Evolutionary conservation across 2,329 filamentous ascomycete genomes (phyloP).

Genomic region (Penicillium frequentans): DNA sequence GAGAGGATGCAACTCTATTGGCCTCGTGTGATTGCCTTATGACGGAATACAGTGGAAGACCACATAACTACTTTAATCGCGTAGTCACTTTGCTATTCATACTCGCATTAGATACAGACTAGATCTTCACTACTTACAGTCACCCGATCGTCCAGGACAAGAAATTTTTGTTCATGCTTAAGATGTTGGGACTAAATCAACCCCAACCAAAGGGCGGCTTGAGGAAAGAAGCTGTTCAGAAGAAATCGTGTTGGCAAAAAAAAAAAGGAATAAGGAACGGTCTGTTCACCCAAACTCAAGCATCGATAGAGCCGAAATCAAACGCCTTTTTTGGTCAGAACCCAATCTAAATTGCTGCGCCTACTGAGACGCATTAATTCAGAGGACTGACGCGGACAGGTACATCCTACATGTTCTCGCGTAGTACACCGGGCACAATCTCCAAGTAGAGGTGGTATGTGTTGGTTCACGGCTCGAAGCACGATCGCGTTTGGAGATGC

Average conservation of each 20-base stretch:
- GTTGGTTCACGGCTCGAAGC: neutral
- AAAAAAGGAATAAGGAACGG: constrained; percentile 14
- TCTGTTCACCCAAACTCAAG: constrained; percentile 13
- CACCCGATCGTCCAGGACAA: constrained; percentile 5
- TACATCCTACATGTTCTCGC: neutral
- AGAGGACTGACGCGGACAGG: neutral
- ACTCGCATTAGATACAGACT: constrained; percentile 31
- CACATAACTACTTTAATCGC: neutral
- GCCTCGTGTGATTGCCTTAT: too few relatives aligned
- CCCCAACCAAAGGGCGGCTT: neutral
- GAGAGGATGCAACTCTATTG: too few relatives aligned
- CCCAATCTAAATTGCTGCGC: neutral
- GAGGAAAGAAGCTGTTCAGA: constrained; percentile 8
- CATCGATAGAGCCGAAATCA: constrained; percentile 17
- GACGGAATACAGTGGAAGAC: neutral
- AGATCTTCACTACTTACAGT: constrained; percentile 21
- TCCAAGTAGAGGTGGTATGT: neutral
- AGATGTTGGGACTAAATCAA: neutral
- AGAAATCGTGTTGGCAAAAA: neutral
- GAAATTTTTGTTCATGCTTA: neutral
- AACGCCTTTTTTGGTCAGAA: constrained; percentile 21
- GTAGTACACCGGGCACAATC: neutral
- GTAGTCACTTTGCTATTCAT: constrained; percentile 21
- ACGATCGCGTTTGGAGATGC: neutral
- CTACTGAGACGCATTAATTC: neutral